Base-by-base conservation (phyloP, 306 rosid species). In the Astragalus membranaceus region DNA sequence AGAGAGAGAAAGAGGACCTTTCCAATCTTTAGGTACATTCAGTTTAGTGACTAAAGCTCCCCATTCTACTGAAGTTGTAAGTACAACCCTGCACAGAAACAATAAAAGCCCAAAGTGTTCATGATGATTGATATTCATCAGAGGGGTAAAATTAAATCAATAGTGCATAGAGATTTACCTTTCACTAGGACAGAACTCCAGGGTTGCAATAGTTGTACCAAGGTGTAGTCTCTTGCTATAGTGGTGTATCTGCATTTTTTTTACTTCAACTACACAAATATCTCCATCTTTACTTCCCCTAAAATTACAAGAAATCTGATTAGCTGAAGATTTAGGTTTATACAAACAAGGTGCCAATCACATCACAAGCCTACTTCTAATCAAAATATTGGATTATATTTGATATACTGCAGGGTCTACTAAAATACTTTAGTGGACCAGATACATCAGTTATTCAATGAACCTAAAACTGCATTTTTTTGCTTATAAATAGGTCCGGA, bases 241-340 rank as follows among this genome's bases (percentile, higher is more conserved):
- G 75, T 94, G 98, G 84, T 71, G 64, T 65, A 94, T 80, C 84
- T 82, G 95, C 98, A 94, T 94, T 80, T 90, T 90, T 84, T 87
- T 90, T 72, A 94, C 89, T 73, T 88, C 95, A 54, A 84, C 96
- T 30, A 87, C 95, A 43, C 94, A 87, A 44, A 94, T 26, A 70
- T 94, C 98, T 74, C 98, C 98, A 64, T 94, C 98, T 79, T 88
- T 90, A 86, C 97, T 90, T 33, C 87, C 98, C 77, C 98, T 94
- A 16, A 4, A 85, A 72, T 70, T 66, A 64, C 13, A 48, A 48
- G n/a, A 52, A 73, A 33, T 48, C 12, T 9, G 14, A 51, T 63
- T 56, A 71, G 81, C 6, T 58, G 60, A 53, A 75, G 33, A 41
- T 30, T 50, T 50, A 7, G 44, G n/a, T 3, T 10, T 12, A 52